Evolutionary conservation across 2,329 filamentous ascomycete species (phyloP), one percentile per base, ranked within the genome.

Genomic region (Monosporascus sp.): DNA sequence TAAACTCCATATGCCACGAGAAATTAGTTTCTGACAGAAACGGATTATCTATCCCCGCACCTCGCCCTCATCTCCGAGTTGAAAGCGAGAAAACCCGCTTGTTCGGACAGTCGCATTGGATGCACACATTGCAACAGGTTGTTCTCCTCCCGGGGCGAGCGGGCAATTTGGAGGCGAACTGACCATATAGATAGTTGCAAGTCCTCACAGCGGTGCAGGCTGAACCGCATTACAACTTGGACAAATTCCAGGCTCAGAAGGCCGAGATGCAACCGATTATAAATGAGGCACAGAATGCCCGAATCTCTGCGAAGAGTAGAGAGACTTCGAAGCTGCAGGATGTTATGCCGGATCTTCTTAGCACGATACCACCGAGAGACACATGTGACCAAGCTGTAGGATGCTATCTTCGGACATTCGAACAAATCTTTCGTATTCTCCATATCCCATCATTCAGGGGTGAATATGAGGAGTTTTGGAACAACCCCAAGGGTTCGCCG

Each of bases 391-490:
- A 52, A 11, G 50, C 60, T 6, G 25, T 62, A 3, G 57, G 62
- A 25, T 51, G 57, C 22, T 65, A 65, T 54, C 43, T 65, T 2
- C 61, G 60, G 8, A 63, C 60, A 5, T 59, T 59, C 15, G 62
- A 65, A 20, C 54, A 55, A 1, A 57, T 63, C 14, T 62, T 60
- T 27, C 62, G 62, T n/a, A 54, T 65, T 18, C 52, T 65, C 0
- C 62, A 65, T 25, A 51, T 62, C 11, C 60, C 61, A 18, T 60
- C 61, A 7, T 63, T 65, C 48, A 52, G 47, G 48, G 27, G 37
- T 18, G 57, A 62, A 14, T 65, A 63, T 49, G 56, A 60, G 8
- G 38, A 27, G 11, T 60, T 59, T 20, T 65, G 62, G 61, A 7
- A 14, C 5, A 20, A 49, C 7, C 47, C 46, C 3, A 43, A 25